Base-by-base conservation (phyloP, 1,284 basidiomycete genomes). In the Anthracocystis walkeri region DNA sequence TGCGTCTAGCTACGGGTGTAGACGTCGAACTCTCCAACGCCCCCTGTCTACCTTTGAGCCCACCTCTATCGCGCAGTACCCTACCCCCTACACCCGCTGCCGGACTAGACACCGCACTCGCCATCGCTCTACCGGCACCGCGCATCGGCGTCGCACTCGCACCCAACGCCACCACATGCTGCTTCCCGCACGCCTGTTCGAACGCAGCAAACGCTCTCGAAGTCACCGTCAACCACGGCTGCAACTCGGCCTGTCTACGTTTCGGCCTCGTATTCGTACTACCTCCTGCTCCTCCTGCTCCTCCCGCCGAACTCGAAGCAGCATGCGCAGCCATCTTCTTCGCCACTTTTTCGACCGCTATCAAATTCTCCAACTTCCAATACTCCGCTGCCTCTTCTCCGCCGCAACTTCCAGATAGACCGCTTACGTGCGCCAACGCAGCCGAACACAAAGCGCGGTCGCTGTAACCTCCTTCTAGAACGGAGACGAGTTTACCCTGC, bases 381-480 rank as follows among this genome's bases (percentile, higher is more conserved):
- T 54, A 60, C 58, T 71, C 60, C 7, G 42, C 61, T 2, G 2
- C 63, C 49, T 50, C 61, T 0, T 7, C 48, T 21, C 20, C 55
- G 7, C 20, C 7, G 3, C n/a, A n/a, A n/a, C n/a, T n/a, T n/a
- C 27, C 33, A 10, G 73, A 68, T 3, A 84, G 58, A 3, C 73
- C 82, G 4, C 65, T 77, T 8, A 82, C 63, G 27, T 82, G 82
- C 11, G 80, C 80, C n/a, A 83, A 41, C 3, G 80, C 72, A 18
- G 77, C 95, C 72, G 92, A 93, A 14, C 88, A 90, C 55, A 98
- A 86, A 4, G 85, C 84, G 8, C 92, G 89, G 83, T 97, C 95
- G 76, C 92, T 93, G 82, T 99, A 98, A 0, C 95, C 96, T 1
- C 95, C 95, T 86, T 99, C 96, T 1, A 99, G 89, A 0, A 97